Base-by-base conservation (phyloP, 371 early-diverging fungal species). In the Parasitella parasitica region DNA sequence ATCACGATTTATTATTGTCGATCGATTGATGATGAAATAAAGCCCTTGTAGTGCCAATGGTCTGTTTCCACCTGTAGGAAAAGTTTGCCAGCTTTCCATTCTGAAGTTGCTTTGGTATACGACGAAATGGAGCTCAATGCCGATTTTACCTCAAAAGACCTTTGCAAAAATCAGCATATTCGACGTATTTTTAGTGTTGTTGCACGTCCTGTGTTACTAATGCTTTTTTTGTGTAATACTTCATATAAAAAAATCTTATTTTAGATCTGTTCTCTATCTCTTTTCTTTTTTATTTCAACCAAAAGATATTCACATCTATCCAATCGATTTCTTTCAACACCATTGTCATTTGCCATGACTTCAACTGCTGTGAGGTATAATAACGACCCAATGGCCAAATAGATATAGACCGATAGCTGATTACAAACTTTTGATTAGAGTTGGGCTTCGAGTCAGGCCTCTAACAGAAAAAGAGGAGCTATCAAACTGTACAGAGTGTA, bases 401-500 rank as follows among this genome's bases (percentile, higher is more conserved):
- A 32, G n/a, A 16, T 34, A 16, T 34, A 15, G 12, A 13, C 32
- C 27, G 9, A 20, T 1, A n/a, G 38, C 15, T 16, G 11, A 16
- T 52, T 38, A 46, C 22, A 34, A n/a, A 24, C 3, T 12, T 22
- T 22, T 24, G 12, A 59, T 11, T 70, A 89, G 89, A 68, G 94
- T 93, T 37, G 92, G 90, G 7, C 80, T 93, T 57, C 84, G 94
- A 51, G 85, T 93, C 13, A 85, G 94, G 36, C 94, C 94, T 32
- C 78, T 90, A 38, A 89, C 82, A 37, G 76, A 83, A 15, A 90
- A 91, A 67, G 94, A 93, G 69, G 75, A 82, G 37, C 72, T 87
- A 20, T 72, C 79, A 52, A 86, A 83, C 57, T 83, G 86, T 53
- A 77, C 78, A 15, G 89, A 89, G 70, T 87, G 91, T 64, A 82